Evolutionary conservation across 2,329 filamentous ascomycete species (phyloP).

Genomic region (Curvularia hawaiiensis): DNA sequence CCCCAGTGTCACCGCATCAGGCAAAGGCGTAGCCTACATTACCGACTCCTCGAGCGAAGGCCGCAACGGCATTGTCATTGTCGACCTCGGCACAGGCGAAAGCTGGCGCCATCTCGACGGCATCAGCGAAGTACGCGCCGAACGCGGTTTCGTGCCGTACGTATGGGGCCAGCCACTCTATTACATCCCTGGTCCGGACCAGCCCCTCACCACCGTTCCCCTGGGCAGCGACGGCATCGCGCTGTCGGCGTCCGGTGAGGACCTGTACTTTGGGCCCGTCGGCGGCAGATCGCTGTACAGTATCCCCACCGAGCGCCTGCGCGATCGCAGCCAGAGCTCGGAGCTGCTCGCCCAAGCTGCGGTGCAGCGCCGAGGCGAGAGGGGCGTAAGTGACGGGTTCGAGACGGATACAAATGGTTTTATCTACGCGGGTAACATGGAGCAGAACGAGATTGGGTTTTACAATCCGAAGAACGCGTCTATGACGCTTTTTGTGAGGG

Average conservation of each 20-base stretch:
- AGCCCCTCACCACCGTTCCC: conserved; percentile 46
- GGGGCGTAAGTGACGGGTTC: conserved; percentile 58
- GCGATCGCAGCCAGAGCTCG: conserved; percentile 44
- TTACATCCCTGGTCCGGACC: conserved; percentile 43
- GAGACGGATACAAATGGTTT: conserved; percentile 58
- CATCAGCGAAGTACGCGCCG: conserved; percentile 48
- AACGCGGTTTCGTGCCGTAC: conserved; percentile 54
- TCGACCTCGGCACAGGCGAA: conserved; percentile 56
- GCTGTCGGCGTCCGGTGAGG: conserved; percentile 54
- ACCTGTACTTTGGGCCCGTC: conserved; percentile 55
- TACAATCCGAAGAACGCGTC: conserved; percentile 55
- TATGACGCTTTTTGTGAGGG: conserved; percentile 51
- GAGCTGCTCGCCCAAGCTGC: conserved; percentile 54
- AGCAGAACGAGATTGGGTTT: conserved; percentile 48
- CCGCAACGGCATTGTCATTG: conserved; percentile 55
- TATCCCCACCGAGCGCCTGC: conserved; percentile 52
- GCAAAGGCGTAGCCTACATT: conserved; percentile 59
- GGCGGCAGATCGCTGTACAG: conserved; percentile 53
- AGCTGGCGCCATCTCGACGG: conserved; percentile 57
- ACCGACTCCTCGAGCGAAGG: conserved; percentile 58
- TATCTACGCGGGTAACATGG: conserved; percentile 58
- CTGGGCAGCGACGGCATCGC: conserved; percentile 60
- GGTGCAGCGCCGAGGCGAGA: conserved; percentile 53
- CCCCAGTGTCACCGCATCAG: conserved; percentile 46
- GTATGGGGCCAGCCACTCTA: conserved; percentile 58